Conservation (phyloP, 306 rosid genomes). For the Pyrus betulifolia region DNA sequence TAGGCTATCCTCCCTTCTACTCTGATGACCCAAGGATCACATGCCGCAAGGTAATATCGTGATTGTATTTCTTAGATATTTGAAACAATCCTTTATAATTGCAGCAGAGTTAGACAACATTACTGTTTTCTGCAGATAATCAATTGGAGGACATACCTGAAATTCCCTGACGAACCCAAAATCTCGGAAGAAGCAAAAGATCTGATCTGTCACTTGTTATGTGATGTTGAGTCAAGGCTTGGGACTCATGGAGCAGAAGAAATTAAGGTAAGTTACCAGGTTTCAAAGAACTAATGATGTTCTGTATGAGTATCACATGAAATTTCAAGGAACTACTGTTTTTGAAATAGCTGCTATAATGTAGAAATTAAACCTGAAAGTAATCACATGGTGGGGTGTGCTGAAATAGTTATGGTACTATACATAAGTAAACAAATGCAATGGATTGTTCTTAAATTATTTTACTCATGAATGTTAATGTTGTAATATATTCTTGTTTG, state of each 20-base stretch:
- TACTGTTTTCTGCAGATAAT: conserved; percentile 59
- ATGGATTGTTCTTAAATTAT: not conserved
- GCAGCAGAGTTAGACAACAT: conserved; percentile 1
- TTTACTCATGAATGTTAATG: not conserved
- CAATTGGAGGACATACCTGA: conserved; percentile 93
- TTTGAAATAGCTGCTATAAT: not conserved
- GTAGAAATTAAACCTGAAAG: not conserved
- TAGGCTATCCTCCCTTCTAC: conserved; percentile 97
- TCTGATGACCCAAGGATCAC: conserved; percentile 98
- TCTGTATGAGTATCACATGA: not conserved
- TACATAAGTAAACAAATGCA: not conserved
- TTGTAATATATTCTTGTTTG: not conserved
- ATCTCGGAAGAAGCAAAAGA: conserved; percentile 79
- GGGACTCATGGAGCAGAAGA: conserved; percentile 90
- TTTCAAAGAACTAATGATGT: conserved; percentile 7
- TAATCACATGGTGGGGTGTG: not conserved
- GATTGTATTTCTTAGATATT: conserved; percentile 9
- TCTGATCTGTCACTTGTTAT: conserved; percentile 72
- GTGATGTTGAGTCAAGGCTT: conserved; percentile 88
- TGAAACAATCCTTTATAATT: conserved; percentile 12
- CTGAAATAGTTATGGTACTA: not conserved
- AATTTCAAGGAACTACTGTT: not conserved
- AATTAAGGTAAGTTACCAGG: conserved; percentile 59
- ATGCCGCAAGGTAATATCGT: conserved; percentile 76
- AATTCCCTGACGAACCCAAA: conserved; percentile 90